Conservation (phyloP, 768 basidiomycete genomes). For the Trametes elegans region DNA sequence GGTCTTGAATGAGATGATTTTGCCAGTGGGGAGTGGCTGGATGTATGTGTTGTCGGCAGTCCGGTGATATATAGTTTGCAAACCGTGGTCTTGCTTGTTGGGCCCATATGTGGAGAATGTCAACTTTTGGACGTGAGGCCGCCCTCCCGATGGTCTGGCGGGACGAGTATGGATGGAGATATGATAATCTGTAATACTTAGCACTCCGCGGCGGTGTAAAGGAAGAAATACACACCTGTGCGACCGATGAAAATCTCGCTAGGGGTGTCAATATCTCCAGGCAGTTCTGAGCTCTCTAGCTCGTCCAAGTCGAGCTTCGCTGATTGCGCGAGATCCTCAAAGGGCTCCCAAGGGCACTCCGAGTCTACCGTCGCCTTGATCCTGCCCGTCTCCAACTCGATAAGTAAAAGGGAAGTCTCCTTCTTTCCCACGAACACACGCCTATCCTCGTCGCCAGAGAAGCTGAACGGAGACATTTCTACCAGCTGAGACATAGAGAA, state of each 20-base stretch:
- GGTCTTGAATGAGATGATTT: constrained; percentile 71
- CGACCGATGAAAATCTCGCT: constrained; percentile 62
- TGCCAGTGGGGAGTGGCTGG: constrained; percentile 76
- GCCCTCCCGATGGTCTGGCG: constrained; percentile 32
- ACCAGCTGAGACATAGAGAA: constrained; percentile 92
- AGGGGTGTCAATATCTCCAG: constrained; percentile 25
- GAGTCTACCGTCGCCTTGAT: constrained; percentile 73
- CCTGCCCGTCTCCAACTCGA: constrained; percentile 78
- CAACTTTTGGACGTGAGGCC: constrained; percentile 68
- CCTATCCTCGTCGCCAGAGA: constrained; percentile 59
- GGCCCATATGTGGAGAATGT: constrained; percentile 92
- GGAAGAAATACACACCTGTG: constrained; percentile 45
- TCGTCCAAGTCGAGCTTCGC: constrained; percentile 51
- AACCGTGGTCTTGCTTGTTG: constrained; percentile 76
- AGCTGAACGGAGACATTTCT: constrained; percentile 82
- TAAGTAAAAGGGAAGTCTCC: constrained; percentile 75
- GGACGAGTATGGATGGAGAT: constrained; percentile 76
- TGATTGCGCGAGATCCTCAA: constrained; percentile 47
- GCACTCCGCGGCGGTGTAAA: constrained; percentile 18
- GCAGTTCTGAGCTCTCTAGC: constrained; percentile 49
- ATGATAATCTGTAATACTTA: constrained; percentile 66
- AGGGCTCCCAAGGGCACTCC: constrained; percentile 76
- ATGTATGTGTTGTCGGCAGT: constrained; percentile 81
- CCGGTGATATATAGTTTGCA: constrained; percentile 71
- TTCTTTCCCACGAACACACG: constrained; percentile 89